These are phyloP conservation scores for Crotalaria pallida DNA, from an alignment of 306 rosid genomes.

Conservation along the genomic window DNA sequence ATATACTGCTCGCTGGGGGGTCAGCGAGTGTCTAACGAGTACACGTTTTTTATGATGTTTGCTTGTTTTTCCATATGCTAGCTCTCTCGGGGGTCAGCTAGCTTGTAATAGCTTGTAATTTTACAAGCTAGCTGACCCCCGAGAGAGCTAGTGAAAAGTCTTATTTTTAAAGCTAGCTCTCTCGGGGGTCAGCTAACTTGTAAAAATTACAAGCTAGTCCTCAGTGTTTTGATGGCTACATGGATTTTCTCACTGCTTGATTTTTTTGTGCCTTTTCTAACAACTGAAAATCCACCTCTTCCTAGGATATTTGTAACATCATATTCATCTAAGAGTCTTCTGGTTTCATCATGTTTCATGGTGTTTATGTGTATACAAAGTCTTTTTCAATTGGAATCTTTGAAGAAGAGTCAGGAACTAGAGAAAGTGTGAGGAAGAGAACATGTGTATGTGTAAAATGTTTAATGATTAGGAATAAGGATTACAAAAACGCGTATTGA, in stretches of 20 bases:
- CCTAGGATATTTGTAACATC: conserved; percentile 70
- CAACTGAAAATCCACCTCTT: conserved; percentile 89
- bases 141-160: too few relatives aligned
- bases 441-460: background rate
- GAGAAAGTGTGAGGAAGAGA: background rate
- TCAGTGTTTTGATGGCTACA: conserved; percentile 86
- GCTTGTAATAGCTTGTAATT: too few relatives aligned
- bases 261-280: conserved; percentile 64
- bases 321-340: conserved; percentile 64
- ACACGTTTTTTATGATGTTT: too few relatives aligned
- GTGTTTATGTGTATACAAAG: background rate
- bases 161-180: too few relatives aligned
- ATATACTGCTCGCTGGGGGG: too few relatives aligned
- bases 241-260: conserved; percentile 32
- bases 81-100: too few relatives aligned
- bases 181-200: too few relatives aligned
- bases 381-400: conserved; percentile 12
- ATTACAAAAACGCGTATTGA: conserved; percentile 35
- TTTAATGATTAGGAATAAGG: conserved; percentile 11
- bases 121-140: too few relatives aligned
- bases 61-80: too few relatives aligned
- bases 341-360: conserved; percentile 65
- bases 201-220: too few relatives aligned
- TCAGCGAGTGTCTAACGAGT: too few relatives aligned
- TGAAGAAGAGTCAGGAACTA: conserved; percentile 2